Base-by-base conservation (phyloP, 2,329 filamentous ascomycete genomes). In the Sarocladium oryzae region DNA sequence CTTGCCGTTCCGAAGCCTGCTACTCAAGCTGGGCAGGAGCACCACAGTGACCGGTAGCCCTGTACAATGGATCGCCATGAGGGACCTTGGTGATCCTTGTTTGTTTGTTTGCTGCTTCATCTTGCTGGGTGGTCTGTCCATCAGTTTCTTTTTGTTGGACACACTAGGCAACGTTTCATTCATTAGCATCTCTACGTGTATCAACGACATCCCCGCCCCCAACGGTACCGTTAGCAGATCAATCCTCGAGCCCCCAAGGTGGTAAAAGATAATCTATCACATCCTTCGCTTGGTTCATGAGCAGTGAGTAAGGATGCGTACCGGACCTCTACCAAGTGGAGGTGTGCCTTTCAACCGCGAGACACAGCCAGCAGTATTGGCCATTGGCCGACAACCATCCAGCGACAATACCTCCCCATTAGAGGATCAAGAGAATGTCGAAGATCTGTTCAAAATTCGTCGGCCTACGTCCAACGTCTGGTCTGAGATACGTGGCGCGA, bases 401-500 rank as follows among this genome's bases (percentile, higher is more conserved):
- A 48, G 28, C 18, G 20, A 20, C 13, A 32, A 49, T 21, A 8
- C 9, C 9, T 26, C 30, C 16, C 30, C 18, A n/a, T 16, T 37
- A 18, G 58, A 55, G 4, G 49, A 50, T 15, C 24, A 54, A 10
- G 46, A 49, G 8, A 52, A 46, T 5, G 51, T 53, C 4, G 54
- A 56, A 35, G 51, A 37, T 15, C 5, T 28, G 38, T 26, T 59
- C 20, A 67, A 58, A 46, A 51, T 61, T n/a, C 60, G 59, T 30
- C 59, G 57, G 18, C 58, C 57, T 6, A 58, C 61, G 30, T 62
- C 65, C 10, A 63, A 56, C 30, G 64, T 67, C 4, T 67, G 66
- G 64, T 63, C 62, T 6, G 66, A 68, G 32, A 63, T 69, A 21
- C 60, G 64, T 3, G 60, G 60, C 13, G 67, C 63, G 18, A 60